Evolutionary conservation across 1,139 yeast species (phyloP).

Genomic region (Martiniozyma asiatica): DNA sequence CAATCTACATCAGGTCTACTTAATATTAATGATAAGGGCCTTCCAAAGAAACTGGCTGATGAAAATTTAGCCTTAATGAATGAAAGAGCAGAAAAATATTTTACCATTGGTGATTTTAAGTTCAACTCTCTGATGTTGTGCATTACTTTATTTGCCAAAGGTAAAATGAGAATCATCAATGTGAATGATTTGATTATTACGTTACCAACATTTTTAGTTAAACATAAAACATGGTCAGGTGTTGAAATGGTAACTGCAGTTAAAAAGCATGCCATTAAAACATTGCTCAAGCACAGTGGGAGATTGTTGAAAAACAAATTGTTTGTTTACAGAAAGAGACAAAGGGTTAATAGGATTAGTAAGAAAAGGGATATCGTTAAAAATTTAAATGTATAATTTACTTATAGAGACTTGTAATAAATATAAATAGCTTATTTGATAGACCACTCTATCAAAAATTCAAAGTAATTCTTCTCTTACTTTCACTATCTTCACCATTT

Average conservation of each 20-base stretch:
- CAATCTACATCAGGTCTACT: neutral
- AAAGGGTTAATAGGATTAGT: constrained; percentile 7
- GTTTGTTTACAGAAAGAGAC: constrained; percentile 13
- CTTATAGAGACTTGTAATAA: neutral
- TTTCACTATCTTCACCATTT: too few species aligned
- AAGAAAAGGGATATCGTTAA: neutral
- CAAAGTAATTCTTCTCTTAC: too few species aligned
- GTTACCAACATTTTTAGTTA: constrained; percentile 40
- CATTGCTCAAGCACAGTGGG: constrained; percentile 47
- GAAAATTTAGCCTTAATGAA: constrained; percentile 38
- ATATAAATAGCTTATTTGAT: neutral
- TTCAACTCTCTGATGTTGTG: constrained; percentile 36
- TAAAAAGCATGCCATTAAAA: constrained; percentile 38
- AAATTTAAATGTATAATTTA: neutral
- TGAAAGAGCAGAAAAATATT: constrained; percentile 42
- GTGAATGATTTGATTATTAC: constrained; percentile 45
- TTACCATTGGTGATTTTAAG: constrained; percentile 40
- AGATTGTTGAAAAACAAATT: constrained; percentile 46
- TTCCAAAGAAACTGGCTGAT: constrained; percentile 1
- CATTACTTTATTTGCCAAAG: constrained; percentile 50
- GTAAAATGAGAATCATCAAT: constrained; percentile 44
- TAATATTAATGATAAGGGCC: neutral
- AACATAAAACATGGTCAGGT: constrained; percentile 38
- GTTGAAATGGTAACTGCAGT: constrained; percentile 41
- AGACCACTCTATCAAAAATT: constrained; percentile 2